Evolutionary conservation across 2,329 filamentous ascomycete genomes (phyloP).

Genomic region (Massarina eburnea): DNA sequence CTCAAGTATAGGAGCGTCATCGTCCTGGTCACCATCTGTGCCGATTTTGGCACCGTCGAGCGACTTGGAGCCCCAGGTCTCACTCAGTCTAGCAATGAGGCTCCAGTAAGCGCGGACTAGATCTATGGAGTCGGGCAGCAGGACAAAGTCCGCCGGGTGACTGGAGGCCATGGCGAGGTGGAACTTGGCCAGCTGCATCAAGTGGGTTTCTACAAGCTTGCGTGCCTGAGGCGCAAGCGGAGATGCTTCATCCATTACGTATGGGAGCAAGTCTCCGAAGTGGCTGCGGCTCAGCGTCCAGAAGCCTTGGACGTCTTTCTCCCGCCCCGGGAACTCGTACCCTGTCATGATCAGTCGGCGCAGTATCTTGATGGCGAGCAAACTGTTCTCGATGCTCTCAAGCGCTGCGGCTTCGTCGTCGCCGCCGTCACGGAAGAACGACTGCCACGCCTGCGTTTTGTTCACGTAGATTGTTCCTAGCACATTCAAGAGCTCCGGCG

Average conservation of each 20-base stretch:
- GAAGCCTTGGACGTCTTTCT: slow-evolving; percentile 73
- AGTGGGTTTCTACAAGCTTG: slow-evolving; percentile 75
- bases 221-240: slow-evolving; percentile 55
- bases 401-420: slow-evolving; percentile 61
- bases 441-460: slow-evolving; percentile 70
- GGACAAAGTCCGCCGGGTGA: slow-evolving; percentile 80
- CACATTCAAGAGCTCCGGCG: slow-evolving; percentile 81
- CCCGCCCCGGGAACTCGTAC: slow-evolving; percentile 81
- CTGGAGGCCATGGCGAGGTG: slow-evolving; percentile 81
- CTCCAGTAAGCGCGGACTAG: slow-evolving; percentile 85
- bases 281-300: slow-evolving; percentile 78
- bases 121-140: slow-evolving; percentile 76
- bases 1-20: slow-evolving; percentile 66
- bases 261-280: slow-evolving; percentile 72
- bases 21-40: slow-evolving; percentile 51
- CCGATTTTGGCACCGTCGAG: slow-evolving; percentile 44
- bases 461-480: slow-evolving; percentile 76
- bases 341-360: slow-evolving; percentile 77
- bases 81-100: slow-evolving; percentile 73
- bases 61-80: slow-evolving; percentile 64
- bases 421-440: slow-evolving; percentile 59
- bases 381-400: slow-evolving; percentile 72
- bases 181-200: slow-evolving; percentile 87
- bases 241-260: slow-evolving; percentile 60
- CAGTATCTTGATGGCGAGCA: slow-evolving; percentile 77